Conservation (phyloP, 768 basidiomycete genomes). For the Leccinum variicolor region DNA sequence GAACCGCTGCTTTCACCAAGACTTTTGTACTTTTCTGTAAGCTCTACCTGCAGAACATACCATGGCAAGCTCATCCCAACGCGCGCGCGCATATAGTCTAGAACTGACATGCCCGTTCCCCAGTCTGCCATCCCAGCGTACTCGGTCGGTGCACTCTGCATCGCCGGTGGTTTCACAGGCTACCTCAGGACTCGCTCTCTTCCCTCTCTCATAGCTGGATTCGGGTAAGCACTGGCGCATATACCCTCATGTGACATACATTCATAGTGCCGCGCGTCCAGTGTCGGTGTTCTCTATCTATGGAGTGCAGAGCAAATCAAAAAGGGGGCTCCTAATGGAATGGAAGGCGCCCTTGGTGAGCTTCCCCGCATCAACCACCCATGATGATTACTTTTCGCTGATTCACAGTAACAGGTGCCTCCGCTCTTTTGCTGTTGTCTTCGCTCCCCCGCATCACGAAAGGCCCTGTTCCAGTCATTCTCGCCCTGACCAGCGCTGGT, state of each 20-base stretch:
- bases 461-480: conserved; percentile 66
- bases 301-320: conserved; percentile 77
- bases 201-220: conserved; percentile 80
- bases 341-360: conserved; percentile 76
- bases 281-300: conserved; percentile 75
- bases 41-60: conserved; percentile 9
- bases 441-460: conserved; percentile 70
- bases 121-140: conserved; percentile 83
- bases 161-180: conserved; percentile 74
- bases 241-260: neutral
- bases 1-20: neutral
- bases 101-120: conserved; percentile 24
- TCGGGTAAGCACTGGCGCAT: conserved; percentile 49
- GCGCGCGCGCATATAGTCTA: neutral
- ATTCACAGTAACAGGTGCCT: conserved; percentile 52
- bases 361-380: neutral
- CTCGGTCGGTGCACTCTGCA: conserved; percentile 71
- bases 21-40: conserved; percentile 12
- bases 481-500: conserved; percentile 59
- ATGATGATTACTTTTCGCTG: neutral
- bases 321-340: conserved; percentile 67
- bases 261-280: conserved; percentile 24
- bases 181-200: conserved; percentile 70
- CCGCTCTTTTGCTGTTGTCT: conserved; percentile 68
- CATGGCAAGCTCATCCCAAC: conserved; percentile 28